Conservation (phyloP, 257 asterid species). For the Solanum rostratum region DNA sequence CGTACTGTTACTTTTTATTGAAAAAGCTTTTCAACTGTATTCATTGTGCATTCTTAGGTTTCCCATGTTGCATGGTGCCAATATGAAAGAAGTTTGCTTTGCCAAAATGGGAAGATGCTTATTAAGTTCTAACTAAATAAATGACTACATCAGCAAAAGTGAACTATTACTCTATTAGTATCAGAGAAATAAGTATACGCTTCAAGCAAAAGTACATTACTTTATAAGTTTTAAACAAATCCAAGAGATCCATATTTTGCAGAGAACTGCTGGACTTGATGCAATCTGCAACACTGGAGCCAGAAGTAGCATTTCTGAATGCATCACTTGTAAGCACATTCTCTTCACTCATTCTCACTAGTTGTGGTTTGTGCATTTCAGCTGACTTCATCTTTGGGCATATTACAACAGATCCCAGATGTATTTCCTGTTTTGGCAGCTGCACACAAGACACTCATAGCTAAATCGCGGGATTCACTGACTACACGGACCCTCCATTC, state of each 20-base stretch:
- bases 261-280: constrained; percentile 70
- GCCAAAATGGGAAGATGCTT: background rate
- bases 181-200: background rate
- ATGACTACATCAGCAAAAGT: background rate
- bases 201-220: background rate
- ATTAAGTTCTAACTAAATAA: background rate
- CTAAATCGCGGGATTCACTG: constrained; percentile 65
- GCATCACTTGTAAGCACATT: constrained; percentile 65
- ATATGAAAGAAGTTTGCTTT: background rate
- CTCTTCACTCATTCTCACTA: background rate
- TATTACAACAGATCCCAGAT: constrained; percentile 55
- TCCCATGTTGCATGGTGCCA: background rate
- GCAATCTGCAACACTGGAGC: constrained; percentile 78
- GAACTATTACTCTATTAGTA: background rate
- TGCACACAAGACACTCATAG: constrained; percentile 58
- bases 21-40: background rate
- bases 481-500: constrained; percentile 85
- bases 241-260: constrained; percentile 5
- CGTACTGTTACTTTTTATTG: background rate
- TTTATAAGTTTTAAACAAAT: background rate
- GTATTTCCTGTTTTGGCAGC: constrained; percentile 89
- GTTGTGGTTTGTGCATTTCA: background rate
- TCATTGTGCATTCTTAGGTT: background rate
- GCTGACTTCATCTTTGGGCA: background rate
- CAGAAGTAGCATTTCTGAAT: constrained; percentile 79